phyloP scores from a whole-genome alignment of 441 rosid species.

The Populus trichocarpa region DNA sequence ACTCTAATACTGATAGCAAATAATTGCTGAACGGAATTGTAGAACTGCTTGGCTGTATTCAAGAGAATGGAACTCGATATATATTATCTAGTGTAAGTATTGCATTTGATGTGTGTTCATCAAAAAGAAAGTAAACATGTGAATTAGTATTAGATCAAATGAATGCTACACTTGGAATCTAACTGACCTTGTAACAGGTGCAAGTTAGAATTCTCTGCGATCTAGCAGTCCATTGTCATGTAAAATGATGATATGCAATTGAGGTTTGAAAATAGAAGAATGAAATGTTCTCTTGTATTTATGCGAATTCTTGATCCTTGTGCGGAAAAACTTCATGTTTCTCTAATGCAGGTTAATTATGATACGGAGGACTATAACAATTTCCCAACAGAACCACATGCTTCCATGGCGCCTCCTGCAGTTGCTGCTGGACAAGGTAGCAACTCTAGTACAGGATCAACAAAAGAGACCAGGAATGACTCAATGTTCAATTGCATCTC shows the following conservation, averaged over 20 bases:
- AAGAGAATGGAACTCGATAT: constrained; percentile 75
- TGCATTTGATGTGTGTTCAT: neutral
- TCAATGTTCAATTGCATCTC: constrained; percentile 32
- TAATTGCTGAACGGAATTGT: constrained; percentile 49
- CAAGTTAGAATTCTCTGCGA: too few species aligned
- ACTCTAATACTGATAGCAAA: constrained; percentile 11
- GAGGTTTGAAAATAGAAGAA: neutral
- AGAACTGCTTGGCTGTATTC: constrained; percentile 71
- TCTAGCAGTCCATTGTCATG: too few species aligned
- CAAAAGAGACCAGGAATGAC: constrained; percentile 25
- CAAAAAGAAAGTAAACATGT: neutral
- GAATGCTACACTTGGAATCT: neutral
- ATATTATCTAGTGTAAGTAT: constrained; percentile 70
- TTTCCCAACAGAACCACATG: constrained; percentile 30
- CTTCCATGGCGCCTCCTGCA: constrained; percentile 52
- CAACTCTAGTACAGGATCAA: constrained; percentile 29
- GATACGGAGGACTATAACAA: constrained; percentile 40
- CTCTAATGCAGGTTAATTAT: constrained; percentile 45
- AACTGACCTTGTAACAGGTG: neutral
- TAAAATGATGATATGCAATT: neutral
- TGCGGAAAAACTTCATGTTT: constrained; percentile 78
- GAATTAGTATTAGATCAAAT: neutral
- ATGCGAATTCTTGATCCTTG: constrained; percentile 3
- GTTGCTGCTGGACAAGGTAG: constrained; percentile 54
- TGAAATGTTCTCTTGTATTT: neutral